Evolutionary conservation across 2,329 filamentous ascomycete genomes (phyloP).

Genomic region (Magnaporthiopsis incrustans): DNA sequence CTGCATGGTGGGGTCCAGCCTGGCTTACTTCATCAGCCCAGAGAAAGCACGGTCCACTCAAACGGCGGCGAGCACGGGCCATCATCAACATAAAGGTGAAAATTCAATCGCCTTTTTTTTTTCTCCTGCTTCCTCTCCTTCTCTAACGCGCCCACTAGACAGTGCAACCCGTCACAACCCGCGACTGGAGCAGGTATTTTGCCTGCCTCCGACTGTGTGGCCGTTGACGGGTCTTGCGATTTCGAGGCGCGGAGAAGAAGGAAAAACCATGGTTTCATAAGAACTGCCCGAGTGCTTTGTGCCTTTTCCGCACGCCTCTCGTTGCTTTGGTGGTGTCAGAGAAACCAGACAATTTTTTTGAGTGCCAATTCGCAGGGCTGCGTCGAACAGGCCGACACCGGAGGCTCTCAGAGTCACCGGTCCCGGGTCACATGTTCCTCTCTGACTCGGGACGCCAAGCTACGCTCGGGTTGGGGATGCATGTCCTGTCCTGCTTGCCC

Average conservation of each 20-base stretch:
- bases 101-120: conserved; percentile 5
- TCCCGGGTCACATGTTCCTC: too few relatives aligned
- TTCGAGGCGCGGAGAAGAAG: conserved; percentile 48
- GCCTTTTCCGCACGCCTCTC: conserved; percentile 22
- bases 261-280: conserved; percentile 41
- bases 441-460: too few relatives aligned
- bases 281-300: conserved; percentile 46
- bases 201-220: conserved; percentile 47
- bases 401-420: too few relatives aligned
- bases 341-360: conserved; percentile 55
- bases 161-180: conserved; percentile 68
- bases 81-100: not conserved
- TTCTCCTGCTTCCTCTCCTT: conserved; percentile 19
- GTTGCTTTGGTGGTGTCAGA: conserved; percentile 82
- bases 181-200: conserved; percentile 58
- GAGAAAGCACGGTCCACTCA: not conserved
- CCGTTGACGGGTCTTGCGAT: conserved; percentile 58
- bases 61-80: too few relatives aligned
- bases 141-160: conserved; percentile 70
- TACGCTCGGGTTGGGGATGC: too few relatives aligned
- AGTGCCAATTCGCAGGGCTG: not conserved
- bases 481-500: too few relatives aligned
- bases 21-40: not conserved
- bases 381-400: not conserved
- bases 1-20: not conserved